phyloP scores from a whole-genome alignment of 345 rosid species.

The Draba incana region DNA sequence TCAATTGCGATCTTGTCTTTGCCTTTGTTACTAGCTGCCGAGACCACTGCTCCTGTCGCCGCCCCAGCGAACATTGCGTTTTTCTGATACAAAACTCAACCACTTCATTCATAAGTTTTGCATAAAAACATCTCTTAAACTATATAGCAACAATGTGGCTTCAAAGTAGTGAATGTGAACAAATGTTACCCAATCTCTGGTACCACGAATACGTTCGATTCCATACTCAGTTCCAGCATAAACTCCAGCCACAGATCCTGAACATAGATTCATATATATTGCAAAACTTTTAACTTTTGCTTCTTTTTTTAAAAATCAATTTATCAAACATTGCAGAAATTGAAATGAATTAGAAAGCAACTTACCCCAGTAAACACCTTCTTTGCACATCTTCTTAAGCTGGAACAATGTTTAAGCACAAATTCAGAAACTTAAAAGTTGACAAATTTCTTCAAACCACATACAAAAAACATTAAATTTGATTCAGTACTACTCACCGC shows the following conservation, averaged over 20 bases:
- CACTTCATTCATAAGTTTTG: background rate
- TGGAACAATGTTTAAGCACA: conserved; percentile 41
- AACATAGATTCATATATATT: background rate
- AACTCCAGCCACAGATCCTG: conserved; percentile 74
- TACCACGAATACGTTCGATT: conserved; percentile 69
- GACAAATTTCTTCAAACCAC: background rate
- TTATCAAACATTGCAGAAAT: too few relatives aligned
- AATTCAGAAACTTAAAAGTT: background rate
- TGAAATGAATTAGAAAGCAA: conserved; percentile 2
- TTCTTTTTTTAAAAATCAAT: too few relatives aligned
- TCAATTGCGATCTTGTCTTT: conserved; percentile 59
- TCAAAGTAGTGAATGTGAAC: too few relatives aligned
- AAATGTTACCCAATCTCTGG: conserved; percentile 66
- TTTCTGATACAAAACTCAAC: conserved; percentile 52
- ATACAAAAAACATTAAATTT: background rate
- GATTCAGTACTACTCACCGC: conserved; percentile 50
- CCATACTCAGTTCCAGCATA: conserved; percentile 81
- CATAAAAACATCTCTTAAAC: too few relatives aligned
- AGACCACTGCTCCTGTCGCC: conserved; percentile 69
- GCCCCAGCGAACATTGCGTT: conserved; percentile 92
- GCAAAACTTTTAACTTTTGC: background rate
- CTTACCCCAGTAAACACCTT: conserved; percentile 91
- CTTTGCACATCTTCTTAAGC: conserved; percentile 90
- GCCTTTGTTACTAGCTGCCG: conserved; percentile 53
- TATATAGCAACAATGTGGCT: too few relatives aligned